Base-by-base conservation (phyloP, 176 grass and related monocot species). In the Luzula sylvatica region DNA sequence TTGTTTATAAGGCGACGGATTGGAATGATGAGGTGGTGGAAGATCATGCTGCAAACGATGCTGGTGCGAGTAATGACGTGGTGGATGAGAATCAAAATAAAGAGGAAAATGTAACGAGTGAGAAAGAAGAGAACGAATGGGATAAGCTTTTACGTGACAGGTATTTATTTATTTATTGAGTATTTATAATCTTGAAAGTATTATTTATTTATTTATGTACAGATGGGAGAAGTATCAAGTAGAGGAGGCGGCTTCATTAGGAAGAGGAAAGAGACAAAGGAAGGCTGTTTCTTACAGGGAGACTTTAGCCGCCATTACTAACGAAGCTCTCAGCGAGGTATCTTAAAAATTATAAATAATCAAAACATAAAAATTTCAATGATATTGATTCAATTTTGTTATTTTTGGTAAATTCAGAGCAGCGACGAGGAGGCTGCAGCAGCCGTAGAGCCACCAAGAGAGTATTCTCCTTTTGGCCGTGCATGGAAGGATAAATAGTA, bases 281-380 rank as follows among this genome's bases (percentile, higher is more conserved):
- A 98, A 98, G 71, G 86, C 92, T 61, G 78, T 98, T 56, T 98
- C 92, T 54, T 98, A 98, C 71, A 90, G 78, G 58, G 92, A 98
- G 77, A 90, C 92, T 48, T 90, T 98, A 25, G 58, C 92, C 40
- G 39, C 92, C 45, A 76, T 98, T 67, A 77, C 81, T 70, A 78
- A 64, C 72, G 92, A 98, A 87, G 72, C 86, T 75, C 71, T 98
- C 60, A 98, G 85, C n/a, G 86, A 98, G 92, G 92, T 98, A 77
- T 26, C n/a, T n/a, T n/a, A n/a, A n/a, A n/a, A n/a, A n/a, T n/a
- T n/a, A 53, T 52, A 18, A 44, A 53, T 21, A 18, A 52, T 38
- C n/a, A 42, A 53, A 52, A 13, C 7, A 42, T n/a, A n/a, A n/a
- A n/a, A n/a, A n/a, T n/a, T n/a, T 35, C 5, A 35, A 35, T 13